A percentile compares a stretch with the other conserved stretches of the same genome.
These are phyloP conservation scores for Podila clonocystis DNA, from an alignment of 192 early-diverging fungal species.

Conservation along the genomic window DNA sequence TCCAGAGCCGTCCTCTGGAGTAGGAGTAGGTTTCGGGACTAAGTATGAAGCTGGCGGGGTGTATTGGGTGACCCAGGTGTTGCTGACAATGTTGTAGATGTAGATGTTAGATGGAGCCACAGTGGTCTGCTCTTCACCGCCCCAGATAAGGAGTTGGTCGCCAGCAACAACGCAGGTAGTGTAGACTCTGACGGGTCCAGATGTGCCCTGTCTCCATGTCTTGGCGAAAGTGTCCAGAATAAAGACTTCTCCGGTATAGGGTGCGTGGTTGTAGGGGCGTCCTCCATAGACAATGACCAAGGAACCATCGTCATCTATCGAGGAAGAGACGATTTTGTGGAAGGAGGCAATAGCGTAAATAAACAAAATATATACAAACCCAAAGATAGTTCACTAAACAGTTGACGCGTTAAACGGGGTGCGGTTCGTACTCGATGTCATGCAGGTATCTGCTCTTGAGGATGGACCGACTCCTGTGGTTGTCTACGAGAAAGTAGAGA, in stretches of 20 bases:
- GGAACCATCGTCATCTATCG: constrained; percentile 35
- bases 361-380: neutral
- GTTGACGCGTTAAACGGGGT: too few species aligned
- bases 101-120: neutral
- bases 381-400: too few species aligned
- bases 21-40: neutral
- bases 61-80: constrained; percentile 16
- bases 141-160: constrained; percentile 29
- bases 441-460: constrained; percentile 37
- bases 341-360: neutral
- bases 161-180: constrained; percentile 30
- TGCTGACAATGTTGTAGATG: constrained; percentile 20
- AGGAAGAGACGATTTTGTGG: neutral
- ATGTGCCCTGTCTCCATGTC: constrained; percentile 12
- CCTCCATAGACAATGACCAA: constrained; percentile 28
- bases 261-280: neutral
- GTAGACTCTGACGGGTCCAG: constrained; percentile 23
- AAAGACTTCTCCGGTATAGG: constrained; percentile 19
- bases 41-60: constrained; percentile 24
- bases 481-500: constrained; percentile 7
- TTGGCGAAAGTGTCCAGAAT: constrained; percentile 21
- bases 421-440: constrained; percentile 27
- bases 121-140: neutral
- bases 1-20: neutral
- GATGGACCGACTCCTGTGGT: constrained; percentile 15